Conservation (phyloP, 257 asterid genomes). For the Lantana camara region DNA sequence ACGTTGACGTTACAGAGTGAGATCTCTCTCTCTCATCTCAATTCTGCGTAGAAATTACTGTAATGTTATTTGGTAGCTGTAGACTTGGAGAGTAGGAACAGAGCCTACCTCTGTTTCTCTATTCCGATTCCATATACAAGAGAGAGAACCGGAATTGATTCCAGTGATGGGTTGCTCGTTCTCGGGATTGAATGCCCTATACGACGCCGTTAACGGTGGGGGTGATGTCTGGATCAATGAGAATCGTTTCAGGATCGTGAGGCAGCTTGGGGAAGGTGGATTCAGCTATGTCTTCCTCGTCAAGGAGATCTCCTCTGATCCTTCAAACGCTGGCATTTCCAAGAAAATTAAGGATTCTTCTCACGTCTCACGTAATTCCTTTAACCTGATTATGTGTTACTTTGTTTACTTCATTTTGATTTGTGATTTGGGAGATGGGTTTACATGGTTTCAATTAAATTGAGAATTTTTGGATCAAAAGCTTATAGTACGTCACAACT, state of each 20-base stretch:
- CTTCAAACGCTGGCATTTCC: conserved; percentile 68
- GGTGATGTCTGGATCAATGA: conserved; percentile 99
- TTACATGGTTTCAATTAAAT: conserved; percentile 12
- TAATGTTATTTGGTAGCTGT: too few relatives aligned
- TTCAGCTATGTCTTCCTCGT: conserved; percentile 91
- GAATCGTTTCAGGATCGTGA: conserved; percentile 79
- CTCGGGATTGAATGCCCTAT: conserved; percentile 88
- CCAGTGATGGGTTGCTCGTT: conserved; percentile 89
- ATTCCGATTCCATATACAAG: too few relatives aligned
- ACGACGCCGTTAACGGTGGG: conserved; percentile 83
- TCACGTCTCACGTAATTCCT: conserved; percentile 68
- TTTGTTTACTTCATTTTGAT: conserved; percentile 27
- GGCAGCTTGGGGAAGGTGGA: conserved; percentile 99
- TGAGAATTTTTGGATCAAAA: not conserved
- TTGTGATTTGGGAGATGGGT: not conserved
- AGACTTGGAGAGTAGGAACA: too few relatives aligned
- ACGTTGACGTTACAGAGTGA: too few relatives aligned
- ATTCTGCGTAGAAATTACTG: too few relatives aligned
- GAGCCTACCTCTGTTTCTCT: too few relatives aligned
- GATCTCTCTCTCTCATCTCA: too few relatives aligned
- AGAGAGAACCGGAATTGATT: too few relatives aligned
- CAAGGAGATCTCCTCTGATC: conserved; percentile 78
- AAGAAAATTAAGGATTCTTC: conserved; percentile 76
- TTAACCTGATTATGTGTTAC: not conserved
- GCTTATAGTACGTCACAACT: not conserved